Evolutionary conservation across 2,329 filamentous ascomycete genomes (phyloP).

Genomic region (Pseudogymnoascus sp.): DNA sequence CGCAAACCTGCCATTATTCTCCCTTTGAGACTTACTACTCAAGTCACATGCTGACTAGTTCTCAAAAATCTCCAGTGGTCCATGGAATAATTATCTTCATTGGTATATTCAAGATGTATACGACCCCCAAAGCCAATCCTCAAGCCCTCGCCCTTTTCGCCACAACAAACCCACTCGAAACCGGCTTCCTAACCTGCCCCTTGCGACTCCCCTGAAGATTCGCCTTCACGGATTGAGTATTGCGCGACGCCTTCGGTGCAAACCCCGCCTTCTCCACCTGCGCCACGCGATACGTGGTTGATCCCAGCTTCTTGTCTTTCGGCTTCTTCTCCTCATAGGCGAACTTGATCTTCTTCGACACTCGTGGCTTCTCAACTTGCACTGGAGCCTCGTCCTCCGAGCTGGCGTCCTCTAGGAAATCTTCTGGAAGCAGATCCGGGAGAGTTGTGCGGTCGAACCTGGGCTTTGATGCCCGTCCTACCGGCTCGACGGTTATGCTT

Average conservation of each 20-base stretch:
- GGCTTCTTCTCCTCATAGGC: slow-evolving; percentile 20
- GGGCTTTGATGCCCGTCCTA: neutral
- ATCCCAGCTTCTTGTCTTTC: slow-evolving; percentile 23
- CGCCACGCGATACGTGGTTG: slow-evolving; percentile 24
- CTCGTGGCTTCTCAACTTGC: neutral
- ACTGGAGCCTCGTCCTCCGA: neutral
- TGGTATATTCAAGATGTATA: neutral
- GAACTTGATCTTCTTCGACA: slow-evolving; percentile 24
- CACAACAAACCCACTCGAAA: neutral
- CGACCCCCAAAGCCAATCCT: neutral
- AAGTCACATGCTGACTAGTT: neutral
- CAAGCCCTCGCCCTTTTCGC: neutral
- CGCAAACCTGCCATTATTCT: neutral
- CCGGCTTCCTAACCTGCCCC: slow-evolving; percentile 1
- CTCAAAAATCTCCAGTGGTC: neutral
- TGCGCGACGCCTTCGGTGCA: slow-evolving; percentile 21
- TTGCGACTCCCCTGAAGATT: neutral
- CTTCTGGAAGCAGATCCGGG: slow-evolving; percentile 23
- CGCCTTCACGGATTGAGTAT: slow-evolving; percentile 23
- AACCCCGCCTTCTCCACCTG: slow-evolving; percentile 17
- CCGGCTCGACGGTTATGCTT: neutral
- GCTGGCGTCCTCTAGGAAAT: slow-evolving; percentile 24
- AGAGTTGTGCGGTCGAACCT: slow-evolving; percentile 13
- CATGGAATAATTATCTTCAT: neutral
- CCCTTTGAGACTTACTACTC: neutral